Evolutionary conservation across 108 stramenopile species (phyloP), one percentile per base, ranked within the genome.

Genomic region (Cyclotella distinguenda): DNA sequence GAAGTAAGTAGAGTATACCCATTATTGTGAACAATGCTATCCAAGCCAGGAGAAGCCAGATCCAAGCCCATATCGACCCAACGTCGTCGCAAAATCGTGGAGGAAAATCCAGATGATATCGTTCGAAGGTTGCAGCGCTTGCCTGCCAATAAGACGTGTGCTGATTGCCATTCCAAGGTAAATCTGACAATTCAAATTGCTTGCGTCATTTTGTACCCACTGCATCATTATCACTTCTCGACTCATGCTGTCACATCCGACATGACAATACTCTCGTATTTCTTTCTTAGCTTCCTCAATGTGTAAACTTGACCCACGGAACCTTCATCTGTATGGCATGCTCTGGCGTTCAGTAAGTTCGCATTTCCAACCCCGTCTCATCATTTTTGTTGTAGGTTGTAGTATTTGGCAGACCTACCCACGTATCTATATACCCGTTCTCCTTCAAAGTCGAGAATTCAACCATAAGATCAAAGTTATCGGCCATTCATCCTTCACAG

Each of bases 241-340:
- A 13, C 31, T 2, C 18, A 2, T 57, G n/a, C 25, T 18, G 25
- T 60, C 3, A 22, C 1, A 34, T 8, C 2, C 36, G 11, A 19
- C 31, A 13, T 31, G 26, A 25, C 62, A 21, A 48, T 28, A 31
- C 5, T 27, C 23, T 30, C 49, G 25, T 6, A 13, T 11, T 61
- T 31, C 18, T 28, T 50, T 7, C 3, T 27, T n/a, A 71, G 72
- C 68, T 88, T 15, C 87, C 91, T 15, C 80, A 80, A 71, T 85
- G 76, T 51, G 84, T 89, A 54, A 93, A 93, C 62, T 46, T 93
- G 53, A 88, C 77, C 0, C 64, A 83, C 36, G 84, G 85, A 21
- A 84, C 84, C 15, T 93, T 90, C 53, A 72, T 93, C 39, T 93
- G 91, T 67, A 78, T 88, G 63, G 56, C 82, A 15, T 93, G 91